Base-by-base conservation (phyloP, 2,329 filamentous ascomycete species). In the Botryotinia calthae region DNA sequence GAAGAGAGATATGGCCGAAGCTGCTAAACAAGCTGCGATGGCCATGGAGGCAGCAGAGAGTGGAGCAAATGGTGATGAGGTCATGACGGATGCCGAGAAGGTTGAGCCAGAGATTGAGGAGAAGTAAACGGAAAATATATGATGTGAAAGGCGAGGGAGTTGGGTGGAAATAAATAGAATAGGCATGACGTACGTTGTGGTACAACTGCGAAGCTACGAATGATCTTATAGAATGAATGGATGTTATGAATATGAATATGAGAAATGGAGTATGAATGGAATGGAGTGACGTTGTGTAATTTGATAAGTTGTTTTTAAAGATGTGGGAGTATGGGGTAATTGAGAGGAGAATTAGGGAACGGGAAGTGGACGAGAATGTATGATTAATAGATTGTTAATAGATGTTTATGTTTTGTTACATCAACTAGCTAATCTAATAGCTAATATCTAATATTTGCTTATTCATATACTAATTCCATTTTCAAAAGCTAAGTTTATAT, bases 51-150 rank as follows among this genome's bases (percentile, higher is more conserved):
- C 80, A 59, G 76, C 77, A 46, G 72, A 74, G 22, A 75, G 71
- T 77, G 65, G 31, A 10, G 61, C 34, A 56, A 87, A 85, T 78
- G 88, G 90, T 77, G 86, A 89, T 80, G 88, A 89, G 78, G 90
- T 90, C 88, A 85, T 87, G 87, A 85, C 87, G 76, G 89, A 91
- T 78, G 88, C 87, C 28, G 83, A 81, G 72, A 70, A 79, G 63
- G 73, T 72, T 48, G 78, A 80, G 75, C 73, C 79, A 20, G 77
- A 79, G 73, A 46, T 66, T 66, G 77, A 77, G 61, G 77, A 77
- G 74, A 78, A 79, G 73, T 77, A 18, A 70, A 54, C 46, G 16
- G 22, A 34, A 44, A 28, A 22, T 44, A 31, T 22, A 46, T 59
- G 42, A 70, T 34, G 22, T 18, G 31, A 37, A 20, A 28, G 18